Base-by-base conservation (phyloP, 371 early-diverging fungal species). In the Mortierella sp. region DNA sequence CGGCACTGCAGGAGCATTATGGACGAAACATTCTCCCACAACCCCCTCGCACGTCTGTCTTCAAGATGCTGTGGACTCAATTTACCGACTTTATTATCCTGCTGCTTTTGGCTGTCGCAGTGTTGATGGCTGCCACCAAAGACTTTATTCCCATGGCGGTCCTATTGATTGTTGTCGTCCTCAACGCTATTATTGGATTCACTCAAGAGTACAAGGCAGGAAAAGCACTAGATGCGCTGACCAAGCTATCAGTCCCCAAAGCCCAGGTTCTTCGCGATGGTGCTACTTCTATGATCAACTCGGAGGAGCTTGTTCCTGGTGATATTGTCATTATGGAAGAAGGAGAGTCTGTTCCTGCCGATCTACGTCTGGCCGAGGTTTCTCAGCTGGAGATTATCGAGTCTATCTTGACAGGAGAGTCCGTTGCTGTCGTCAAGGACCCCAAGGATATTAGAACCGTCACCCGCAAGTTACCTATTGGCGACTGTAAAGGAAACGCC, bases 31-130 rank as follows among this genome's bases (percentile, higher is more conserved):
- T 91, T 77, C 89, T 98, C 21, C 93, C 95, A 1, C 90, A 91
- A 28, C 97, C 98, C 1, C 95, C 96, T 24, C 90, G 91, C 21
- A 93, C 96, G 0, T 95, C 96, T 13, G 88, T 94, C 47, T 81
- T 94, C 81, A 94, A 89, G 80, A 97, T 98, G 93, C 81, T 98
- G 3, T 94, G 95, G 93, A 90, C 88, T 38, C 98, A 98, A 89
- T 79, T 98, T 26, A 95, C 96, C 2, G 98, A 98, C 80, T 95
- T 97, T 81, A 98, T 98, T 96, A 94, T 98, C 38, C 75, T 98
- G 50, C 93, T 98, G 60, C 90, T 96, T 44, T 83, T 94, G 75
- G 88, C 93, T 19, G 97, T 93, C 9, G 95, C 97, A 10, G 92
- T 97, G 75, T 91, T 96, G 24, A 94, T 96, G 78, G 94, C 94